These are phyloP conservation scores for Rhizopogon vinicolor DNA, from an alignment of 768 basidiomycete species.

Conservation along the genomic window DNA sequence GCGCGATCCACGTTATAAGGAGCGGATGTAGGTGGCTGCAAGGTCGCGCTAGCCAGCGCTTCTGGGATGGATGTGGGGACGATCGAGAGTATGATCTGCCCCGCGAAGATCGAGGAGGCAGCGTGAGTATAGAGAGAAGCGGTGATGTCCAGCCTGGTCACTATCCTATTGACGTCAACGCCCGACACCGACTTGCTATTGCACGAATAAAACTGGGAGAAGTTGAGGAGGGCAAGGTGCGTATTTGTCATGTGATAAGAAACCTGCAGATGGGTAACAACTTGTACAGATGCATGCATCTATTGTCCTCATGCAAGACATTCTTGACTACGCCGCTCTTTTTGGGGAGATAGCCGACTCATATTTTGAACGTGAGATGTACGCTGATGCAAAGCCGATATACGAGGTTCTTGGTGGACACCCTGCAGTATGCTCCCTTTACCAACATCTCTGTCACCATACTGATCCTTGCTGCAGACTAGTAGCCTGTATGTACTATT, in stretches of 20 bases:
- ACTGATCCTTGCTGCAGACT: constrained; percentile 41
- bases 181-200: constrained; percentile 80
- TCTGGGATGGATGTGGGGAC: constrained; percentile 81
- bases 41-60: constrained; percentile 62
- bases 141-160: constrained; percentile 52
- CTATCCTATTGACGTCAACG: constrained; percentile 66
- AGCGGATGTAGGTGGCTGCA: constrained; percentile 90
- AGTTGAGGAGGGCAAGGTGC: constrained; percentile 75
- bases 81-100: constrained; percentile 82
- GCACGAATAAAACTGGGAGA: constrained; percentile 80
- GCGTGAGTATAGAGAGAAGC: constrained; percentile 27
- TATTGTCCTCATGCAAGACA: constrained; percentile 66
- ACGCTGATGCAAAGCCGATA: constrained; percentile 72
- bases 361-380: constrained; percentile 72
- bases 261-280: background rate
- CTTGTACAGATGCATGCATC: constrained; percentile 65
- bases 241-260: constrained; percentile 10
- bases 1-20: constrained; percentile 64
- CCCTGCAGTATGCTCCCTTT: constrained; percentile 49
- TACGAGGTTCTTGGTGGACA: constrained; percentile 76
- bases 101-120: constrained; percentile 19
- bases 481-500: constrained; percentile 66
- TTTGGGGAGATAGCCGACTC: constrained; percentile 86
- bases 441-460: background rate
- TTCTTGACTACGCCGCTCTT: constrained; percentile 70